A percentile compares a stretch with the other conserved stretches of the same genome.
Conservation (phyloP, 768 basidiomycete genomes). For the Xerocomellus amylosporus region DNA sequence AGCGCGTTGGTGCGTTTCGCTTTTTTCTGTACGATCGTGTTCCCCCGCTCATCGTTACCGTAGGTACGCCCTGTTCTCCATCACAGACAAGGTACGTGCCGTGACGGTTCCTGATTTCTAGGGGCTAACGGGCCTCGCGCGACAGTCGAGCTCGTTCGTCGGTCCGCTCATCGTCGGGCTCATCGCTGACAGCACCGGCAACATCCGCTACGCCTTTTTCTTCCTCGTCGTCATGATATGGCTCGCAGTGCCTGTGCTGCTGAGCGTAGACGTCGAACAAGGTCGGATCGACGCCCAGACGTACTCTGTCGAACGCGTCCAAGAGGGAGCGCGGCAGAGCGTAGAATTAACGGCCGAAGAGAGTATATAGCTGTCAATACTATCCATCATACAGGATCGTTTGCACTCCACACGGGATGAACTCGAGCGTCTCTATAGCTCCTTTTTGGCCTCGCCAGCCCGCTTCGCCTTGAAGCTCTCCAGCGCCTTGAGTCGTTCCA, state of each 20-base stretch:
- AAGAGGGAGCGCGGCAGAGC: not conserved
- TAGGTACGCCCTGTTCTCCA: conserved; percentile 77
- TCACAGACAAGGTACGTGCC: conserved; percentile 76
- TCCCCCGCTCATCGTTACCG: not conserved
- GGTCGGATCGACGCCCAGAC: conserved; percentile 54
- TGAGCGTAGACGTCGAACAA: conserved; percentile 62
- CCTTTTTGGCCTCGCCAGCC: conserved; percentile 27
- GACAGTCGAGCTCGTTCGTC: conserved; percentile 84
- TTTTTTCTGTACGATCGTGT: too few species aligned
- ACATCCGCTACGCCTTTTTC: conserved; percentile 89
- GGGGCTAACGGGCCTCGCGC: not conserved
- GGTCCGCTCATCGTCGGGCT: conserved; percentile 88
- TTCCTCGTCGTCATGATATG: conserved; percentile 84
- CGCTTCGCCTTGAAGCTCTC: conserved; percentile 59
- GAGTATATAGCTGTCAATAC: not conserved
- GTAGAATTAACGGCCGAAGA: not conserved
- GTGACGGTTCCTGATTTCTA: not conserved
- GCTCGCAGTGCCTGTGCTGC: conserved; percentile 73
- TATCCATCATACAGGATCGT: not conserved
- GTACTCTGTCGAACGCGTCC: conserved; percentile 23
- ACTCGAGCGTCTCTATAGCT: conserved; percentile 9
- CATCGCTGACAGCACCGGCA: conserved; percentile 85
- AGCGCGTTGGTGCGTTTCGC: conserved; percentile 70
- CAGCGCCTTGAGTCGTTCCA: conserved; percentile 81
- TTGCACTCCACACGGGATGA: too few species aligned